Percentiles rank a stretch among this genome's conserved stretches.
Conservation (phyloP, 1,284 basidiomycete species). For the Xerocomus cyaneibrunnescens region DNA sequence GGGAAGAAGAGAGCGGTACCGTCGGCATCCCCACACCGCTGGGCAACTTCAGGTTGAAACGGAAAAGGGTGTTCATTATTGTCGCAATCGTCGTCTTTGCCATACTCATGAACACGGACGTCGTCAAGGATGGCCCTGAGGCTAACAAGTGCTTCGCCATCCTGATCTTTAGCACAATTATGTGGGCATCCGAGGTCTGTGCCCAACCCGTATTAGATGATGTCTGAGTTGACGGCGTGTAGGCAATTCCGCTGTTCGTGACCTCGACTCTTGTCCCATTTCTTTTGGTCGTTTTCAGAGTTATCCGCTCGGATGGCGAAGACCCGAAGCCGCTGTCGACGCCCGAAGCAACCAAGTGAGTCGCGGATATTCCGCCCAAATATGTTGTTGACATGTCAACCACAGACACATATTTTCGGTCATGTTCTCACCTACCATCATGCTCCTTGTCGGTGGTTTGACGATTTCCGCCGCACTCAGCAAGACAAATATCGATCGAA, state of each 20-base stretch:
- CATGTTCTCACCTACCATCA: constrained; percentile 93
- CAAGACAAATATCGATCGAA: constrained; percentile 97
- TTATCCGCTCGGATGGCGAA: constrained; percentile 62
- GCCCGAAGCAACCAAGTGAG: constrained; percentile 80
- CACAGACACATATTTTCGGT: constrained; percentile 70
- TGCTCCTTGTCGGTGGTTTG: constrained; percentile 97
- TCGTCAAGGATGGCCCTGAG: constrained; percentile 62
- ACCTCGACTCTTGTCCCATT: constrained; percentile 91
- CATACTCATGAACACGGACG: constrained; percentile 57
- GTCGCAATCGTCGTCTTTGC: constrained; percentile 60
- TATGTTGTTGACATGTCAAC: background rate
- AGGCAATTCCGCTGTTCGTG: constrained; percentile 96
- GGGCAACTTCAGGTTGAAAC: constrained; percentile 64
- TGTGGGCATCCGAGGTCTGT: constrained; percentile 95
- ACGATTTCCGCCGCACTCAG: constrained; percentile 96
- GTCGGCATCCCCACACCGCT: constrained; percentile 59
- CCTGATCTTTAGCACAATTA: constrained; percentile 86
- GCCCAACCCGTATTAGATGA: background rate
- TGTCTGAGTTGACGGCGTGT: constrained; percentile 13
- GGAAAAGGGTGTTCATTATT: constrained; percentile 58
- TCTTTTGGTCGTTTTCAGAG: constrained; percentile 83
- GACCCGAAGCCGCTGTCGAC: constrained; percentile 58
- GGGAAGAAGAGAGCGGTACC: constrained; percentile 52
- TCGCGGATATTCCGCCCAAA: constrained; percentile 5
- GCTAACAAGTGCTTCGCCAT: constrained; percentile 94